Base-by-base conservation (phyloP, 768 basidiomycete genomes). In the Kwoniella sp. region DNA sequence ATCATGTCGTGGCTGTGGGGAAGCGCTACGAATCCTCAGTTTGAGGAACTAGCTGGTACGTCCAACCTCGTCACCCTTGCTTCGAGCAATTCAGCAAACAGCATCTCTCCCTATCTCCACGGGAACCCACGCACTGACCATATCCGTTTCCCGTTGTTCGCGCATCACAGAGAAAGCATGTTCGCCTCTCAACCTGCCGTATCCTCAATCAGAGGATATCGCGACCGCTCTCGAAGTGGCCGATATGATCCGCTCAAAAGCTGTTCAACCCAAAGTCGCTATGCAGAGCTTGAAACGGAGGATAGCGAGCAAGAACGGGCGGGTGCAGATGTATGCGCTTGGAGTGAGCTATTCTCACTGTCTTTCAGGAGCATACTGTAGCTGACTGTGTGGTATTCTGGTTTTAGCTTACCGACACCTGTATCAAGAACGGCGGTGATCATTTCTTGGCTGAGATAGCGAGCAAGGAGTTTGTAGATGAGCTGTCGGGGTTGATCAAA, bases 361-460 rank as follows among this genome's bases (percentile, higher is more conserved):
- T 54, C 61, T 52, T 54, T 59, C 37, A 63, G 11, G 8, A 63
- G 52, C 26, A 28, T 63, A 68, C 17, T 22, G 34, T 13, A 60
- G 65, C 69, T 71, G 41, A 73, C 41, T 23, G 17, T 1, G 12
- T 22, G 31, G n/a, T 47, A 12, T 48, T 25, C 2, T 38, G 2
- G 17, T n/a, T 9, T 55, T 77, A 95, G 90, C 84, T 97, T 55
- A 88, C 90, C 53, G 96, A 98, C 81, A 85, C 88, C 9, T 93
- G 92, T 74, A 86, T 98, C 79, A 99, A 99, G 88, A 99, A 99
- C 74, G 93, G 92, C 11, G 96, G 96, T 0, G 93, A 97, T 70
- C 87, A 88, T 50, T 98, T 99, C 76, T 82, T 98, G 55, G 80
- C 81, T 1, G 93, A 96, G 78, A 81, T 95, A 52, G 87, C 90